Percentiles rank a stretch among this genome's conserved stretches.
Conservation (phyloP, 2,329 filamentous ascomycete genomes). For the Diaporthe citriasiana region DNA sequence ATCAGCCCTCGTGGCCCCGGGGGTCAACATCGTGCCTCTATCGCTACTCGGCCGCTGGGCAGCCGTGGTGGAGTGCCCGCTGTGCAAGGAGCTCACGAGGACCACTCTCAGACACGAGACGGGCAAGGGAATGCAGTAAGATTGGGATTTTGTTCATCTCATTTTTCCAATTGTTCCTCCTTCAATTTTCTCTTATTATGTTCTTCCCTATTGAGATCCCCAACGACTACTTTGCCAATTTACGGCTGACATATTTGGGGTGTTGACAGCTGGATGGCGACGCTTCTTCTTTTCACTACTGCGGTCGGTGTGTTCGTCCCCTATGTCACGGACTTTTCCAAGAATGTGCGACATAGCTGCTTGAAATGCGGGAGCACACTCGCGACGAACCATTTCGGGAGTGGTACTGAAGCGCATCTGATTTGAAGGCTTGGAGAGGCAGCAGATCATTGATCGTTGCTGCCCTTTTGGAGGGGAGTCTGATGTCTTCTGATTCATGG, state of each 20-base stretch:
- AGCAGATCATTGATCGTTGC: neutral
- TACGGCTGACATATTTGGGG: neutral
- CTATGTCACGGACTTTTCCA: slow-evolving; percentile 22
- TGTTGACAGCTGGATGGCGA: slow-evolving; percentile 4
- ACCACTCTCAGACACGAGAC: neutral
- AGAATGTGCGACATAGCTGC: slow-evolving; percentile 13
- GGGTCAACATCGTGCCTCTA: slow-evolving; percentile 50
- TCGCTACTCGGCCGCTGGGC: slow-evolving; percentile 36
- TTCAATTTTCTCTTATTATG: neutral
- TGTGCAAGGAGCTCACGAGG: slow-evolving; percentile 30
- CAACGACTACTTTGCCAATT: neutral
- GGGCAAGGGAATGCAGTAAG: neutral
- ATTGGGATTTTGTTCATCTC: neutral
- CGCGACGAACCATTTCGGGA: slow-evolving; percentile 17
- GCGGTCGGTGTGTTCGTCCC: neutral
- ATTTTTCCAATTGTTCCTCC: neutral
- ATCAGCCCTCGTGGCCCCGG: slow-evolving; percentile 73
- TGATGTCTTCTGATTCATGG: neutral
- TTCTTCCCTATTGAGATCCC: too few relatives aligned
- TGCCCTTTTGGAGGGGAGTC: neutral
- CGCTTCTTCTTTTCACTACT: slow-evolving; percentile 21
- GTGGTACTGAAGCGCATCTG: slow-evolving; percentile 13
- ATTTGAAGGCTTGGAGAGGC: neutral
- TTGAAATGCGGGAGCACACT: slow-evolving; percentile 21
- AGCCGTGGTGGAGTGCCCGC: slow-evolving; percentile 38